Conservation (phyloP, 169 alveolate species). For the Plasmodium cynomolgi region DNA sequence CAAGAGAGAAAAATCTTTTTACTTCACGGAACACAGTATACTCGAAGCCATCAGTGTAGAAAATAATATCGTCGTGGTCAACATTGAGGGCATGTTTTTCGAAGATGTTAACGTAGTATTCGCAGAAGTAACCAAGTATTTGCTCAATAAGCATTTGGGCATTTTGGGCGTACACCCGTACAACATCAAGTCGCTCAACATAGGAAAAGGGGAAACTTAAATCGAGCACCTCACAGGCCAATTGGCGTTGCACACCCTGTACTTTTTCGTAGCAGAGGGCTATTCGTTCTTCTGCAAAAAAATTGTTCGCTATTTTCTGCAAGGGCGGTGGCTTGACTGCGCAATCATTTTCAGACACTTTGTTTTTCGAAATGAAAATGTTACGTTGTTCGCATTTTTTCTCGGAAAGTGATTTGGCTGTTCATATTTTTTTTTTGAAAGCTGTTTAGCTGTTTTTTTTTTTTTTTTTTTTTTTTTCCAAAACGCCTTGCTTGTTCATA, state of each 20-base stretch:
- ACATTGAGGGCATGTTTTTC: conserved; percentile 67
- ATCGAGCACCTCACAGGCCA: background rate
- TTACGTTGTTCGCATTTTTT: background rate
- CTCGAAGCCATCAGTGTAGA: conserved; percentile 67
- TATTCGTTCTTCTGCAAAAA: background rate
- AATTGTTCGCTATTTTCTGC: background rate
- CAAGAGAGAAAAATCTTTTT: conserved; percentile 58
- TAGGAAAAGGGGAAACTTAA: background rate
- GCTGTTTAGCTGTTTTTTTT: background rate
- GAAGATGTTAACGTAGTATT: conserved; percentile 71
- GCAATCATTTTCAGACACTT: background rate
- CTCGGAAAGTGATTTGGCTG: background rate
- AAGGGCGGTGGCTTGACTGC: background rate
- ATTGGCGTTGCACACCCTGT: background rate
- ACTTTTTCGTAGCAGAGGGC: background rate
- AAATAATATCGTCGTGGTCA: conserved; percentile 52
- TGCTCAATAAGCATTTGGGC: conserved; percentile 28
- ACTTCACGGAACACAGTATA: conserved; percentile 73
- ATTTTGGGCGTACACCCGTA: conserved; percentile 68
- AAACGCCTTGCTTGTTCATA: background rate
- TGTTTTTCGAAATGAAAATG: background rate
- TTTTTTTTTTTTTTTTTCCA: background rate
- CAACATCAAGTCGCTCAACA: conserved; percentile 39
- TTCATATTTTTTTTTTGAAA: conserved; percentile 12
- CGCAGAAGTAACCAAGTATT: conserved; percentile 53